These are phyloP conservation scores for Lachancea dasiensis DNA, from an alignment of 805 yeast genomes.

Conservation along the genomic window DNA sequence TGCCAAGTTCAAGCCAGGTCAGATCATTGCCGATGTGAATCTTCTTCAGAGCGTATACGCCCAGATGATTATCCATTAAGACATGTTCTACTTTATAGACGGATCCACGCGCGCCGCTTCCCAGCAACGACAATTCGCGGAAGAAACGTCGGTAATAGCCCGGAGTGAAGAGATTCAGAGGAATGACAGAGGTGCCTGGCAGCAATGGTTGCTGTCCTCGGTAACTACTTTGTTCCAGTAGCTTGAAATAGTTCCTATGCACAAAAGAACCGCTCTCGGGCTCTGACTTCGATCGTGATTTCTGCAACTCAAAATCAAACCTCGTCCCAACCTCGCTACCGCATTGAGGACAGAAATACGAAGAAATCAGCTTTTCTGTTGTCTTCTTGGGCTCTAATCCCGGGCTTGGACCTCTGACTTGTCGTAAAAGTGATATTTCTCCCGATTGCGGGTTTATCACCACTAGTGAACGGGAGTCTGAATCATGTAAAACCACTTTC, in stretches of 20 bases:
- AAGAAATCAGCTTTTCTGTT: slow-evolving; percentile 16
- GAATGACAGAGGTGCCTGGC: slow-evolving; percentile 31
- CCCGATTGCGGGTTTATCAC: slow-evolving; percentile 26
- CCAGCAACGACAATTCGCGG: slow-evolving; percentile 51
- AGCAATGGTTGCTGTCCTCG: not conserved
- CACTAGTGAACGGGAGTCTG: slow-evolving; percentile 26
- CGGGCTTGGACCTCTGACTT: slow-evolving; percentile 5
- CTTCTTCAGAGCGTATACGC: slow-evolving; percentile 78
- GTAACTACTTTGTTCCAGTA: slow-evolving; percentile 7
- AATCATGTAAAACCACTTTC: slow-evolving; percentile 25
- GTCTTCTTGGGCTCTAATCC: not conserved
- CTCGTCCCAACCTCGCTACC: slow-evolving; percentile 23
- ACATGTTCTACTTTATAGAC: slow-evolving; percentile 80
- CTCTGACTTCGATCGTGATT: not conserved
- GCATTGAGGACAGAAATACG: slow-evolving; percentile 29
- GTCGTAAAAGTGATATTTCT: slow-evolving; percentile 22
- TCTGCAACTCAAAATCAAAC: slow-evolving; percentile 1
- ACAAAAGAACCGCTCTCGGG: slow-evolving; percentile 5
- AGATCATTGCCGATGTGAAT: slow-evolving; percentile 77
- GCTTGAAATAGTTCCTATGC: slow-evolving; percentile 11
- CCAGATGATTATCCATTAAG: slow-evolving; percentile 61
- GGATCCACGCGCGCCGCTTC: slow-evolving; percentile 80
- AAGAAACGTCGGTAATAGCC: slow-evolving; percentile 78
- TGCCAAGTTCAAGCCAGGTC: slow-evolving; percentile 59
- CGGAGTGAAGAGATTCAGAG: slow-evolving; percentile 61